These are phyloP conservation scores for Trapa bicornis DNA, from an alignment of 345 rosid species.

Conservation along the genomic window DNA sequence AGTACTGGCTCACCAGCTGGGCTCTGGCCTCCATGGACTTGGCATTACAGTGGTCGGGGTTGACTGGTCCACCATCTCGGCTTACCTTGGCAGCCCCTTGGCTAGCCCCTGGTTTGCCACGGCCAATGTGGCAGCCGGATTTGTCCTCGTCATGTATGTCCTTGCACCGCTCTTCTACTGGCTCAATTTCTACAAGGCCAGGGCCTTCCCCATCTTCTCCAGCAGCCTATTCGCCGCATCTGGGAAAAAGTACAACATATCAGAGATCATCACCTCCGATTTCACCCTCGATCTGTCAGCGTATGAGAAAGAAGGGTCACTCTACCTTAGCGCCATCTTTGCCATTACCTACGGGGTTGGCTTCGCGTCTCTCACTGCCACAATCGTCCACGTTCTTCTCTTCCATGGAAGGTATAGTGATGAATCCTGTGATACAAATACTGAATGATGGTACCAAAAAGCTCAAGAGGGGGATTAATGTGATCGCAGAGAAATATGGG, in stretches of 20 bases:
- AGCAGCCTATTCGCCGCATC: conserved; percentile 48
- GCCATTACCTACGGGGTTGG: conserved; percentile 85
- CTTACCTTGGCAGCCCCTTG: conserved; percentile 94
- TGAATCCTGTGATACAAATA: background rate
- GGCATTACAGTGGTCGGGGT: conserved; percentile 64
- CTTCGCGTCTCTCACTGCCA: conserved; percentile 85
- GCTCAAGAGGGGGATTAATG: too few relatives aligned
- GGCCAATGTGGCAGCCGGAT: conserved; percentile 82
- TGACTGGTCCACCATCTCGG: conserved; percentile 90
- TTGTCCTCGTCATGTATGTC: conserved; percentile 51
- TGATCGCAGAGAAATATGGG: conserved; percentile 70
- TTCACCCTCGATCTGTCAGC: conserved; percentile 69
- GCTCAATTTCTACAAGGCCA: conserved; percentile 63
- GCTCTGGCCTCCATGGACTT: conserved; percentile 83
- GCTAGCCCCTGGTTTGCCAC: conserved; percentile 99
- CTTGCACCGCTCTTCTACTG: conserved; percentile 69
- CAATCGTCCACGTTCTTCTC: conserved; percentile 63
- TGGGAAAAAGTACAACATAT: conserved; percentile 67
- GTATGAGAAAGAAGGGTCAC: conserved; percentile 71
- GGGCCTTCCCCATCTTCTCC: conserved; percentile 79
- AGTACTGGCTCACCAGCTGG: conserved; percentile 77
- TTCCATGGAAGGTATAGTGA: conserved; percentile 75
- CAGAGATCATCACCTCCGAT: conserved; percentile 52
- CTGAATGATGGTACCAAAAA: too few relatives aligned
- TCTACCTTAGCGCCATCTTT: conserved; percentile 73